A percentile compares a stretch with the other conserved stretches of the same genome.
Evolutionary conservation across 2,329 filamentous ascomycete genomes (phyloP).

Genomic region (Fusarium sp.): DNA sequence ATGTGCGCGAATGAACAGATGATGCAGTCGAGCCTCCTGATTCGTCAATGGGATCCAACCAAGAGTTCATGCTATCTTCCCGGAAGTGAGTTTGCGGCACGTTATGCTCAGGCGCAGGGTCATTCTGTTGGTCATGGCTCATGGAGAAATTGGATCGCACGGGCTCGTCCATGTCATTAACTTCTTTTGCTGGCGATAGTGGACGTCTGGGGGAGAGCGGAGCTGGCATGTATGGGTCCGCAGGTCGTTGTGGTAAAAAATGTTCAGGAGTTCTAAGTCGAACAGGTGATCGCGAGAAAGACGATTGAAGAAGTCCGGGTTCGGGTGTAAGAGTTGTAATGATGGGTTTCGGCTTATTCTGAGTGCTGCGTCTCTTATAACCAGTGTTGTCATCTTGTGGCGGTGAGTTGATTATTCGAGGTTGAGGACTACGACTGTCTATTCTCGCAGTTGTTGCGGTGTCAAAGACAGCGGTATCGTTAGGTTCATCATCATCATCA

Average conservation of each 20-base stretch:
- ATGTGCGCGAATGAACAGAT: slow-evolving; percentile 84
- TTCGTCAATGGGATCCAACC: slow-evolving; percentile 95
- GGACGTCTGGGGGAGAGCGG: slow-evolving; percentile 76
- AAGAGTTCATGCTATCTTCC: slow-evolving; percentile 82
- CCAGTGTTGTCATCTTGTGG: slow-evolving; percentile 41
- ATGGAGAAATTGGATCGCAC: slow-evolving; percentile 54
- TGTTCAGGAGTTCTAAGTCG: slow-evolving; percentile 49
- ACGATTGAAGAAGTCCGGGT: slow-evolving; percentile 60
- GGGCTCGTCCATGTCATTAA: slow-evolving; percentile 44
- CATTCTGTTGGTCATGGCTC: slow-evolving; percentile 18
- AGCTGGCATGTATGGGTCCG: slow-evolving; percentile 75
- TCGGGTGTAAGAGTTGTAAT: slow-evolving; percentile 44
- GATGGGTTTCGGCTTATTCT: slow-evolving; percentile 45
- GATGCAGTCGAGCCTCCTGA: slow-evolving; percentile 84
- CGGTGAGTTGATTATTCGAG: slow-evolving; percentile 40
- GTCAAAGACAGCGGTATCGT: slow-evolving; percentile 62
- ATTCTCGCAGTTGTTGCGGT: slow-evolving; percentile 67
- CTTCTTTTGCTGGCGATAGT: slow-evolving; percentile 56
- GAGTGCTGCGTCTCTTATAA: slow-evolving; percentile 39
- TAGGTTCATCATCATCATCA: slow-evolving; percentile 58
- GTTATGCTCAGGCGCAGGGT: slow-evolving; percentile 10
- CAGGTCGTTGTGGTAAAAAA: slow-evolving; percentile 60
- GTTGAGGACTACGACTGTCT: slow-evolving; percentile 40
- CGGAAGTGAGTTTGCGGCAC: slow-evolving; percentile 59
- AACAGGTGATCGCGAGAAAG: slow-evolving; percentile 64